These are phyloP conservation scores for Pseudohalonectria lignicola DNA, from an alignment of 2,329 filamentous ascomycete genomes.

Conservation along the genomic window DNA sequence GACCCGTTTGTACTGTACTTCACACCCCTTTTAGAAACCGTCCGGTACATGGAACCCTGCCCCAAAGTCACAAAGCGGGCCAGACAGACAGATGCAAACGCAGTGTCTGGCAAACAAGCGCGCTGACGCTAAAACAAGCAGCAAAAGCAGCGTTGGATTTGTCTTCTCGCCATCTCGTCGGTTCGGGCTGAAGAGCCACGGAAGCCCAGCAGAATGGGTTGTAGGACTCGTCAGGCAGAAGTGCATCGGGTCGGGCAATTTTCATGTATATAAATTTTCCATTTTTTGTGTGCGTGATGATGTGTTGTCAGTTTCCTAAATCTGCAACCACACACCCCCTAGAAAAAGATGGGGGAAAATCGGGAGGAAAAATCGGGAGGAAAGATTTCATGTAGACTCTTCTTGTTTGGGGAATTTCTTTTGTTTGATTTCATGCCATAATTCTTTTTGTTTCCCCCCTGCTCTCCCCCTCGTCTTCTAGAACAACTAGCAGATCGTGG, in stretches of 20 bases:
- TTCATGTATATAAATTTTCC: slow-evolving; percentile 33
- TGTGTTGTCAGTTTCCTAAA: slow-evolving; percentile 1
- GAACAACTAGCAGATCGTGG: no score
- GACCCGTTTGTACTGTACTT: no score
- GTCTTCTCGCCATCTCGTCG: slow-evolving; percentile 9
- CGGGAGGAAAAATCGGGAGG: not conserved
- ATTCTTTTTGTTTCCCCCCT: not conserved
- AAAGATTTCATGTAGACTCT: not conserved
- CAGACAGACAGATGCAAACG: not conserved
- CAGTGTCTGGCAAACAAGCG: slow-evolving; percentile 20
- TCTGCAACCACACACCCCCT: slow-evolving; percentile 1
- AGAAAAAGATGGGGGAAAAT: not conserved
- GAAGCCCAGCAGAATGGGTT: no score
- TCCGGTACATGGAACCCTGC: no score
- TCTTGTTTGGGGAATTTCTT: not conserved
- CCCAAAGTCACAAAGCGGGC: not conserved
- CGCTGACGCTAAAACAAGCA: slow-evolving; percentile 21
- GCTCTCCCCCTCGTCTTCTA: not conserved
- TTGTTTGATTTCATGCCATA: no score
- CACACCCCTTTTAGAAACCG: no score
- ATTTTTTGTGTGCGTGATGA: slow-evolving; percentile 32
- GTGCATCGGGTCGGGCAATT: slow-evolving; percentile 30
- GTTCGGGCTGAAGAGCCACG: no score
- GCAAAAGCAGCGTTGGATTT: slow-evolving; percentile 21
- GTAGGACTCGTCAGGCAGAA: slow-evolving; percentile 34